phyloP scores from a whole-genome alignment of 306 rosid genomes.

The Nissolia schottii region DNA sequence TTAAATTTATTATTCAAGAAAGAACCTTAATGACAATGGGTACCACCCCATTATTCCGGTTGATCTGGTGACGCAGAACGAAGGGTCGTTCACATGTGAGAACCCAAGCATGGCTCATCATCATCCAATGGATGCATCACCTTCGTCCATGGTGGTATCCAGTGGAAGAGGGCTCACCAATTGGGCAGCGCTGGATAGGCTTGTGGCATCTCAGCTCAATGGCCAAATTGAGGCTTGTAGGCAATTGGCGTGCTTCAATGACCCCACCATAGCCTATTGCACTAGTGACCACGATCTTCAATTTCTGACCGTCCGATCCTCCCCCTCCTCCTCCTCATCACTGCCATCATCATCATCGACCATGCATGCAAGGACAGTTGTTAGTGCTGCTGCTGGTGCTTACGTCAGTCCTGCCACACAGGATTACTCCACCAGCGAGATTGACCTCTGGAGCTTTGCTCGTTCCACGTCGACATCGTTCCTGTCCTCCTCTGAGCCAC shows the following conservation, averaged over 20 bases:
- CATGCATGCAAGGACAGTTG: constrained; percentile 1
- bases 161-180: constrained; percentile 45
- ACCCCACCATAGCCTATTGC: constrained; percentile 38
- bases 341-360: constrained; percentile 38
- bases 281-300: constrained; percentile 39
- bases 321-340: too few species aligned
- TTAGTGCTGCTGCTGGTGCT: neutral
- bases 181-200: constrained; percentile 81
- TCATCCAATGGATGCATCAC: constrained; percentile 20
- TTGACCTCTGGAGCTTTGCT: constrained; percentile 70
- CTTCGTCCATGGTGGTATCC: constrained; percentile 7
- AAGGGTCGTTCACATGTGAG: constrained; percentile 29
- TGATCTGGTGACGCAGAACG: constrained; percentile 22
- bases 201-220: constrained; percentile 80
- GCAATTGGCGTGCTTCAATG: constrained; percentile 46
- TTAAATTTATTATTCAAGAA: too few species aligned
- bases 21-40: neutral
- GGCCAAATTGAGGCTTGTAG: constrained; percentile 53
- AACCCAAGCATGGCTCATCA: constrained; percentile 33
- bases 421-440: constrained; percentile 53
- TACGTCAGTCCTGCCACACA: constrained; percentile 22
- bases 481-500: constrained; percentile 52
- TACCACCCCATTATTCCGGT: constrained; percentile 40
- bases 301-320: constrained; percentile 46
- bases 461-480: constrained; percentile 46